phyloP scores from a whole-genome alignment of 1,284 basidiomycete genomes.

The Moesziomyces globuligerus region DNA sequence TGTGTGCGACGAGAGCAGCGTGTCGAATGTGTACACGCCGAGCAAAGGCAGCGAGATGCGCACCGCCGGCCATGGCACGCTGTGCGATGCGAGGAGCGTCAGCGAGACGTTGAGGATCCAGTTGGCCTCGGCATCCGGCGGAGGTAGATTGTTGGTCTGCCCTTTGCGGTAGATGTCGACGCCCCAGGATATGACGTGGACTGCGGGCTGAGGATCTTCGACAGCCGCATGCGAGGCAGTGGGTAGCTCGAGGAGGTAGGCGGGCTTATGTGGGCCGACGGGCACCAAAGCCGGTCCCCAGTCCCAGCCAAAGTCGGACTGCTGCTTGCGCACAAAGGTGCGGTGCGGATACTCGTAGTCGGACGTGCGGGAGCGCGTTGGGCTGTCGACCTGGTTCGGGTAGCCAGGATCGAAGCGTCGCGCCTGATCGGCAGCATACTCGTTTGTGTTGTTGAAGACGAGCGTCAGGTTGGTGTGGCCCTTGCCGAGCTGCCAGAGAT shows the following conservation, averaged over 20 bases:
- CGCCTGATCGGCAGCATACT: constrained; percentile 26
- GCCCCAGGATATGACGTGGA: constrained; percentile 9
- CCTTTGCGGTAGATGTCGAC: constrained; percentile 54
- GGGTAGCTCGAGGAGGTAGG: constrained; percentile 38
- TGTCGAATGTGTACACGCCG: constrained; percentile 14
- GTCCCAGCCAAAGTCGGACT: constrained; percentile 63
- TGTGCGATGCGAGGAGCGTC: constrained; percentile 21
- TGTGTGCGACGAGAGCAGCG: constrained; percentile 11
- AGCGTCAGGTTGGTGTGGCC: constrained; percentile 42
- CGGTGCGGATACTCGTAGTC: constrained; percentile 53
- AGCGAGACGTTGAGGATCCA: constrained; percentile 61
- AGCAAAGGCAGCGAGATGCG: constrained; percentile 26
- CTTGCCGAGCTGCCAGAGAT: not conserved
- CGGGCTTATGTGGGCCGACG: constrained; percentile 37
- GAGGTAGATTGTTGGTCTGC: constrained; percentile 48
- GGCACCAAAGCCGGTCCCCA: constrained; percentile 56
- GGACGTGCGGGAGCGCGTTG: constrained; percentile 4
- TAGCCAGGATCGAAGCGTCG: constrained; percentile 21
- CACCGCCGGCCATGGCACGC: constrained; percentile 5
- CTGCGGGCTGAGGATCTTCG: not conserved
- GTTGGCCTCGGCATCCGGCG: constrained; percentile 45
- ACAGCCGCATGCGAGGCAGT: not conserved
- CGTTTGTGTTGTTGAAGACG: constrained; percentile 24
- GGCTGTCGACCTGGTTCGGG: constrained; percentile 24
- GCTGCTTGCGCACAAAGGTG: constrained; percentile 58